Evolutionary conservation across 2,329 filamentous ascomycete species (phyloP).

Genomic region (Tolypocladium inflatum): DNA sequence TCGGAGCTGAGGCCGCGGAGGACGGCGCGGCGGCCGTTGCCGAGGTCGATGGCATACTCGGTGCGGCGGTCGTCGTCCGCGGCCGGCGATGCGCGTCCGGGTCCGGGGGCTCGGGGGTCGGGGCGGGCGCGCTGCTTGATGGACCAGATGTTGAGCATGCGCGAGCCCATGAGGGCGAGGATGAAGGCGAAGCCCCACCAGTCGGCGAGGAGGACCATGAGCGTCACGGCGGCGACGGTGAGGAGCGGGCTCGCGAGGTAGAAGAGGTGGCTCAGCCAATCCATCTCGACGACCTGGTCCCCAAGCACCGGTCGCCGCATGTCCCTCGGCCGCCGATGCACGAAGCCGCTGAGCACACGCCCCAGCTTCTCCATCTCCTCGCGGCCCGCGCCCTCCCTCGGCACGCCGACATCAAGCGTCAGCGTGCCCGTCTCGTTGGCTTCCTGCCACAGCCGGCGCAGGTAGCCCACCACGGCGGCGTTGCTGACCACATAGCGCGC

Average conservation of each 20-base stretch:
- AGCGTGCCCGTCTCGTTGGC: conserved; percentile 10
- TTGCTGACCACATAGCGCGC: conserved; percentile 32
- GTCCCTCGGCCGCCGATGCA: neutral
- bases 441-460: conserved; percentile 17
- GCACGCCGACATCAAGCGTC: conserved; percentile 18
- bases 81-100: neutral
- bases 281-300: conserved; percentile 18
- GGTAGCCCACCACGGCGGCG: conserved; percentile 41
- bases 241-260: conserved; percentile 38
- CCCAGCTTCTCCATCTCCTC: conserved; percentile 7
- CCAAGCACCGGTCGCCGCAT: neutral
- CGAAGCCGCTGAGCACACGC: conserved; percentile 7
- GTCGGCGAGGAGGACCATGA: conserved; percentile 38
- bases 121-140: conserved; percentile 38
- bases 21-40: conserved; percentile 38
- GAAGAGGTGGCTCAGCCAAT: conserved; percentile 37
- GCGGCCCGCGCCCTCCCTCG: conserved; percentile 4
- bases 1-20: conserved; percentile 45
- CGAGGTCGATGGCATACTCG: conserved; percentile 44
- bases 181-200: conserved; percentile 42
- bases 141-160: conserved; percentile 45
- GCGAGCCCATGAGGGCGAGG: conserved; percentile 39
- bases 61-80: conserved; percentile 8
- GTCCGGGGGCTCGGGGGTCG: conserved; percentile 1
- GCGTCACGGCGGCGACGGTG: conserved; percentile 30